These are phyloP conservation scores for Teratosphaeria gauchensis DNA, from an alignment of 2,329 filamentous ascomycete genomes.

Conservation along the genomic window DNA sequence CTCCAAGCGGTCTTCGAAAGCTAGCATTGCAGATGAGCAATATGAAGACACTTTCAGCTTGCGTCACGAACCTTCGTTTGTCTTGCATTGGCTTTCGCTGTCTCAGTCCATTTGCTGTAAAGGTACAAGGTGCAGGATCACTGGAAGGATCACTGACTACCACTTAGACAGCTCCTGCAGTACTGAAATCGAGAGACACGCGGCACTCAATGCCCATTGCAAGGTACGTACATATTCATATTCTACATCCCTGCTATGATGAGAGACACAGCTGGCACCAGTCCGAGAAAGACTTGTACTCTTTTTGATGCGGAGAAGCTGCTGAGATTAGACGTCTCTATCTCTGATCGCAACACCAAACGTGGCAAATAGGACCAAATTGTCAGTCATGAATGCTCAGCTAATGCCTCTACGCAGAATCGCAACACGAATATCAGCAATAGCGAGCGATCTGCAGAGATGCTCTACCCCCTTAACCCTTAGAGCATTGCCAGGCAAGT, in stretches of 20 bases:
- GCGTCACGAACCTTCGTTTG: not conserved
- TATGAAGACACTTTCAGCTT: not conserved
- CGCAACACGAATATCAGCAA: too few relatives aligned
- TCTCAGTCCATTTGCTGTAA: not conserved
- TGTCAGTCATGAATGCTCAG: not conserved
- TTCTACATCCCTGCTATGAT: conserved; percentile 33
- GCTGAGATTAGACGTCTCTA: not conserved
- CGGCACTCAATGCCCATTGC: not conserved
- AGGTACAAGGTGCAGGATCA: not conserved
- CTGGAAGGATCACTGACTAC: not conserved
- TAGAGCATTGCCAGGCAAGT: too few relatives aligned
- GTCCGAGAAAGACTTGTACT: conserved; percentile 55
- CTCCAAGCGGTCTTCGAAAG: not conserved
- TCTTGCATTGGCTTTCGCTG: not conserved
- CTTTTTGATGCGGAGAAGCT: conserved; percentile 53
- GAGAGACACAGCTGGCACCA: conserved; percentile 56
- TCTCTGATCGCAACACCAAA: not conserved
- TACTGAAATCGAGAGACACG: not conserved
- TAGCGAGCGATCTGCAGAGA: too few relatives aligned
- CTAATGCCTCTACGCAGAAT: not conserved
- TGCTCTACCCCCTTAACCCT: too few relatives aligned
- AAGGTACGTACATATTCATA: not conserved
- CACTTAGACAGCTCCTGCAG: too few relatives aligned
- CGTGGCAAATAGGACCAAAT: too few relatives aligned
- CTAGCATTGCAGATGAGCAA: not conserved